Conservation (phyloP, 257 asterid species). For the Leonotis leonurus region DNA sequence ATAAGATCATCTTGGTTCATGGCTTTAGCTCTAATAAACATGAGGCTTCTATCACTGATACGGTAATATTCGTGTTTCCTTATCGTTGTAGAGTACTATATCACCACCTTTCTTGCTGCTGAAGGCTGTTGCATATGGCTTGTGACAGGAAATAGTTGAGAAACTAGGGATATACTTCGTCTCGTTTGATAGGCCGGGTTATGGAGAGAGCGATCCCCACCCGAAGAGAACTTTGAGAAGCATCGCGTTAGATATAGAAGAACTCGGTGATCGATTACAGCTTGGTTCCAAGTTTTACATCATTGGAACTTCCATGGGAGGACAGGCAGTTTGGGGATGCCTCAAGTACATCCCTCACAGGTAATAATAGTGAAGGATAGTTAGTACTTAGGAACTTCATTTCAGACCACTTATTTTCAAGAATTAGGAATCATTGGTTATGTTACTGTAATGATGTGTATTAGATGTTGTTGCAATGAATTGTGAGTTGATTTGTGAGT, state of each 20-base stretch:
- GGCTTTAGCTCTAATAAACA: constrained; percentile 57
- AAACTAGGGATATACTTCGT: constrained; percentile 54
- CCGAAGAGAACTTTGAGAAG: constrained; percentile 50
- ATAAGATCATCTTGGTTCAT: constrained; percentile 59
- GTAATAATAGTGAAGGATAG: too few relatives aligned
- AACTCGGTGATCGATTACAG: constrained; percentile 52
- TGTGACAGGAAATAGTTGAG: constrained; percentile 39
- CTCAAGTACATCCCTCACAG: constrained; percentile 61
- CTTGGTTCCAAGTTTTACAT: constrained; percentile 59
- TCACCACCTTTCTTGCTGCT: neutral
- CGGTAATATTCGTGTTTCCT: constrained; percentile 26
- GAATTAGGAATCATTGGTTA: neutral
- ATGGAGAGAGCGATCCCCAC: constrained; percentile 81
- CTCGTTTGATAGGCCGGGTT: constrained; percentile 72
- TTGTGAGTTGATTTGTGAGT: too few relatives aligned
- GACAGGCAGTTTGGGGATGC: constrained; percentile 72
- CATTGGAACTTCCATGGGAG: constrained; percentile 68
- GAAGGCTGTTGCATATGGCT: neutral
- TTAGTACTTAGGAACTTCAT: too few relatives aligned
- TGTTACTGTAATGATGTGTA: neutral
- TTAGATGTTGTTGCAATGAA: neutral
- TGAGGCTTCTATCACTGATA: constrained; percentile 40
- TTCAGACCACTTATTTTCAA: neutral
- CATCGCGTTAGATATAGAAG: constrained; percentile 57
- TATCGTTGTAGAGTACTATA: neutral